phyloP scores from a whole-genome alignment of 176 grass and related monocot species.

The Cocos nucifera region DNA sequence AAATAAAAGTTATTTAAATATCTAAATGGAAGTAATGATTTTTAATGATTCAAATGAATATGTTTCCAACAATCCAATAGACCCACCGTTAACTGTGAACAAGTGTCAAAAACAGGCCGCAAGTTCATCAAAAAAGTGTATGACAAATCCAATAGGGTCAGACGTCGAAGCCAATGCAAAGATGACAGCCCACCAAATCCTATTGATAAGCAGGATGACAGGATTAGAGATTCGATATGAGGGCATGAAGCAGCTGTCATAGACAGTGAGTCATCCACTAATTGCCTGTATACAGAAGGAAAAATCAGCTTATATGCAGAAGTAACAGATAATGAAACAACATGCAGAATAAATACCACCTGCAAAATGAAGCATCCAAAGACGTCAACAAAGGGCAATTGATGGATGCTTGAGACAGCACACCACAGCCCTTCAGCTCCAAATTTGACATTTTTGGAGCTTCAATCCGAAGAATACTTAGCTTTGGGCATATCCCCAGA shows the following conservation, averaged over 20 bases:
- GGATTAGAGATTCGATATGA: conserved; percentile 58
- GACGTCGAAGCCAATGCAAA: conserved; percentile 54
- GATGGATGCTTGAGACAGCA: conserved; percentile 69
- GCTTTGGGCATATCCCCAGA: conserved; percentile 88
- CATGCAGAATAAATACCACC: conserved; percentile 31
- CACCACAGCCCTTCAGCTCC: conserved; percentile 86
- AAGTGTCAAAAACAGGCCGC: conserved; percentile 80
- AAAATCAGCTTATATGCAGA: conserved; percentile 16
- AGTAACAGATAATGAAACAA: not conserved
- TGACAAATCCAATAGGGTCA: conserved; percentile 85
- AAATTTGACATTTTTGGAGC: conserved; percentile 81
- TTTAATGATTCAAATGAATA: too few relatives aligned
- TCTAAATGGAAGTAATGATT: too few relatives aligned
- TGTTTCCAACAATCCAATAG: not conserved
- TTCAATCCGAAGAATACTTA: conserved; percentile 55
- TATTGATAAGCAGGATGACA: conserved; percentile 77
- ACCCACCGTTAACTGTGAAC: conserved; percentile 63
- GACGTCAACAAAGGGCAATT: conserved; percentile 71
- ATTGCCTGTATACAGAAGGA: conserved; percentile 44
- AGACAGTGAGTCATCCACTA: conserved; percentile 75
- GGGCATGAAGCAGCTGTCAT: conserved; percentile 48
- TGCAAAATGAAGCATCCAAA: conserved; percentile 97
- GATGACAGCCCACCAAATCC: conserved; percentile 63
- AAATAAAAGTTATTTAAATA: too few relatives aligned
- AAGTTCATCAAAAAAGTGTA: conserved; percentile 93